Evolutionary conservation across 2,329 filamentous ascomycete species (phyloP), one percentile per base, ranked within the genome.

Genomic region (Botryosphaeria dothidea): DNA sequence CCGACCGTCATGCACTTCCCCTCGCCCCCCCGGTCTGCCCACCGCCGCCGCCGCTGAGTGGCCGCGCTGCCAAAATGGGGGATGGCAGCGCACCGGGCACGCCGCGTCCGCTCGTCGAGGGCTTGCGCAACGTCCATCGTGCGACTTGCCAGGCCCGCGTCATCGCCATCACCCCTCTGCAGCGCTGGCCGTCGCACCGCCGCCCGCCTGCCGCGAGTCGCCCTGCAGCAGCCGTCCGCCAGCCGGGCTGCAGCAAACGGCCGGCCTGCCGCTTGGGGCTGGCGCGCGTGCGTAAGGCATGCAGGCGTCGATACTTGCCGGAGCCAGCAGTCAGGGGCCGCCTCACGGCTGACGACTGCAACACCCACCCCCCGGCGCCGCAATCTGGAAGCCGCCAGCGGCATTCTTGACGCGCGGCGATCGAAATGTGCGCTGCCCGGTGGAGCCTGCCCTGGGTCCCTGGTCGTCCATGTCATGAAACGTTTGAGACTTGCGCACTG

Each of bases 391-490:
- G 56, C 49, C 17, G 27, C 31, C 19, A 31, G 41, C 56, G 19
- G n/a, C 27, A 45, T 41, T 62, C 58, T 41, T 38, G 58, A 62
- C 58, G 58, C 56, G 56, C 56, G 56, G 56, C 58, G 58, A 62
- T 62, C 58, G 29, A 62, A 62, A 62, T 62, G 58, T 62, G 45
- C 29, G 38, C 56, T 52, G 49, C 27, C 41, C 41, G 56, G 56
- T 60, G 56, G 56, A 60, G 56, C 56, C 56, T 60, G 41, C 56
- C 54, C 56, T 46, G 56, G 54, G 41, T 41, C 58, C 46, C 45
- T 51, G 45, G 46, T 45, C 58, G 31, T 19, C 58, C 27, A 49
- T 62, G 58, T 62, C 58, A 62, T 62, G 58, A 62, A 62, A 62
- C 58, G 58, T 51, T 46, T 51, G 58, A 41, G 45, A 41, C 31